Evolutionary conservation across 805 yeast species (phyloP).

Genomic region (Wickerhamomyces kurtzmanii): DNA sequence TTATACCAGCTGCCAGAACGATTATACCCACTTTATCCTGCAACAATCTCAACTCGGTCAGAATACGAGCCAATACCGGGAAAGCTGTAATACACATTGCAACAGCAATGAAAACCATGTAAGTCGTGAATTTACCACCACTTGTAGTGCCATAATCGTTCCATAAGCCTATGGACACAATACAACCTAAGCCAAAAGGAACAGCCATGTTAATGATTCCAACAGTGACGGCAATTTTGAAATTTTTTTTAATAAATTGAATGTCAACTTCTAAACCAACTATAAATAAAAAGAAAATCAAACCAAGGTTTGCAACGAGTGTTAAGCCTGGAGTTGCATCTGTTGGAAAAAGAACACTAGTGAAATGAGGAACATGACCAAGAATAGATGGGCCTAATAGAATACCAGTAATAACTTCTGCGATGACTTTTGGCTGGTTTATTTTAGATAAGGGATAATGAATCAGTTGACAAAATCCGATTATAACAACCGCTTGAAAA

Average conservation of each 20-base stretch:
- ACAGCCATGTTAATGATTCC: constrained; percentile 66
- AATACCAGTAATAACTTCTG: constrained; percentile 74
- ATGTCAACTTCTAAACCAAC: constrained; percentile 76
- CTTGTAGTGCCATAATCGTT: constrained; percentile 32
- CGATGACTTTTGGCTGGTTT: constrained; percentile 73
- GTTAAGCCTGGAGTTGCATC: constrained; percentile 55
- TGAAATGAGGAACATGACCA: constrained; percentile 63
- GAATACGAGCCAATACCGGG: constrained; percentile 73
- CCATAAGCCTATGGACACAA: constrained; percentile 59
- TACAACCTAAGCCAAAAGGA: constrained; percentile 76
- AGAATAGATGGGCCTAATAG: constrained; percentile 67
- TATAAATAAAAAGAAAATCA: constrained; percentile 63
- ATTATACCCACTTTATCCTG: constrained; percentile 63
- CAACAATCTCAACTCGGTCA: constrained; percentile 61
- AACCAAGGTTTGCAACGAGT: constrained; percentile 64
- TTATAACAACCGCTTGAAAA: constrained; percentile 58
- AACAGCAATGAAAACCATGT: constrained; percentile 72
- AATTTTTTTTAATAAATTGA: constrained; percentile 48
- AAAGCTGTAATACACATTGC: constrained; percentile 82
- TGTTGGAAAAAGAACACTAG: constrained; percentile 52
- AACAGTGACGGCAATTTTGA: constrained; percentile 53
- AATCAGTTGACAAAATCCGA: constrained; percentile 46
- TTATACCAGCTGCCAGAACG: constrained; percentile 78
- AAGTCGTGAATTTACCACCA: constrained; percentile 54
- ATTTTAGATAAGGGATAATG: constrained; percentile 51